Evolutionary conservation across 768 basidiomycete species (phyloP).

Genomic region (Suillus lakei): DNA sequence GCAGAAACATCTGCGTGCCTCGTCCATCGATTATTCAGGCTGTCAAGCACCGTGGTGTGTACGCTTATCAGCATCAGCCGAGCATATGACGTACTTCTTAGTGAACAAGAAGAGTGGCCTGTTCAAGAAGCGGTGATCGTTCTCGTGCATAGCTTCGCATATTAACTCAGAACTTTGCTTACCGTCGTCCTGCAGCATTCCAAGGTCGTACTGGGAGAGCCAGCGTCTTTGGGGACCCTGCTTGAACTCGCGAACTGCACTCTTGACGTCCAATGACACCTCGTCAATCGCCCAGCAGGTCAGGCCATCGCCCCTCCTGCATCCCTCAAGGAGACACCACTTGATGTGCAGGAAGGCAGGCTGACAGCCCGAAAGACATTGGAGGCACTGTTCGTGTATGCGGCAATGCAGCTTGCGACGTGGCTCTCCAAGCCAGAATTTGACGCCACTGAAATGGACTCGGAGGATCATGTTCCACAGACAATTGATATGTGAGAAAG

Average conservation of each 20-base stretch:
- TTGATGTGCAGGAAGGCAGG: slow-evolving; percentile 61
- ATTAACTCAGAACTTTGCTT: not conserved
- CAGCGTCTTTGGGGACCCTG: slow-evolving; percentile 84
- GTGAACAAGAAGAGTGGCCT: slow-evolving; percentile 75
- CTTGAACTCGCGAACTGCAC: slow-evolving; percentile 84
- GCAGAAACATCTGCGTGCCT: slow-evolving; percentile 73
- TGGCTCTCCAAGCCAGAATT: slow-evolving; percentile 78
- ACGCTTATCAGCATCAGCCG: slow-evolving; percentile 73
- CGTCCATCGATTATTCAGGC: slow-evolving; percentile 70
- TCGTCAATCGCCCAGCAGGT: slow-evolving; percentile 63
- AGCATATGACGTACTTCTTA: slow-evolving; percentile 70
- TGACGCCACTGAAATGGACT: slow-evolving; percentile 46
- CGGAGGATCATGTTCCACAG: slow-evolving; percentile 43
- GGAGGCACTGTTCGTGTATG: slow-evolving; percentile 71
- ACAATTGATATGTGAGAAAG: slow-evolving; percentile 22
- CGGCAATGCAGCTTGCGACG: slow-evolving; percentile 77
- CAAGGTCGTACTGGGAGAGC: slow-evolving; percentile 82
- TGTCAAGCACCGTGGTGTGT: slow-evolving; percentile 71
- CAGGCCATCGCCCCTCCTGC: slow-evolving; percentile 51
- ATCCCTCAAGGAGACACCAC: slow-evolving; percentile 35
- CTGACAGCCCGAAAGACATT: slow-evolving; percentile 62
- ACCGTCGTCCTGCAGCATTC: slow-evolving; percentile 60
- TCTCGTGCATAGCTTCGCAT: slow-evolving; percentile 50
- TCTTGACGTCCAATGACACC: slow-evolving; percentile 71
- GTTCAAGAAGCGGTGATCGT: slow-evolving; percentile 67